Evolutionary conservation across 2,329 filamentous ascomycete genomes (phyloP).

Genomic region (Coleophoma cylindrospora): DNA sequence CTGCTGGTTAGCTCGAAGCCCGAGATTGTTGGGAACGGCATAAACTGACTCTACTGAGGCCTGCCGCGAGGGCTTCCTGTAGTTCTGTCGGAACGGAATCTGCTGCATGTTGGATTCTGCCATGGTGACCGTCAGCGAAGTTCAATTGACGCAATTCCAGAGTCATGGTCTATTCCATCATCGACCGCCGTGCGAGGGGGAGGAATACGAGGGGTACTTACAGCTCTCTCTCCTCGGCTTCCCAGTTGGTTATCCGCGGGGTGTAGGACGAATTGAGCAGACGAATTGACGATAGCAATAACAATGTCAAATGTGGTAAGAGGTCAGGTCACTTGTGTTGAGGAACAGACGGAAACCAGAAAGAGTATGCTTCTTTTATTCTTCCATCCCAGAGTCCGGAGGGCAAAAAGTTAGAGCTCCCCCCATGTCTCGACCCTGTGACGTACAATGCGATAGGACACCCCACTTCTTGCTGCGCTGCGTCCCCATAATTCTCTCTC

Average conservation of each 20-base stretch:
- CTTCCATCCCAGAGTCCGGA: neutral
- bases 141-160: constrained; percentile 7
- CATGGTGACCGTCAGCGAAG: constrained; percentile 3
- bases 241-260: neutral
- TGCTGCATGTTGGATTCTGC: constrained; percentile 14
- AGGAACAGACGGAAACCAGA: too few species aligned
- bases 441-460: too few species aligned
- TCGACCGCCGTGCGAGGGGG: neutral
- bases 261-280: neutral
- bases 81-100: constrained; percentile 22
- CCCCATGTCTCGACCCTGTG: neutral
- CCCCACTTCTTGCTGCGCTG: too few species aligned
- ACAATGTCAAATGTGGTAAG: neutral
- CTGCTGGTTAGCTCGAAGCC: too few species aligned
- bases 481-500: too few species aligned
- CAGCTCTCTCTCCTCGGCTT: neutral
- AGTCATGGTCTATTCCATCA: neutral
- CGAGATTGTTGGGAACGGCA: neutral
- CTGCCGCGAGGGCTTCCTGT: constrained; percentile 25
- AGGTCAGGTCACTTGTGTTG: too few species aligned
- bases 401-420: constrained; percentile 4
- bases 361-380: too few species aligned
- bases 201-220: constrained; percentile 1
- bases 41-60: constrained; percentile 25
- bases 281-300: neutral